Conservation (phyloP, 2,329 filamentous ascomycete species). For the Talaromyces funiculosus region DNA sequence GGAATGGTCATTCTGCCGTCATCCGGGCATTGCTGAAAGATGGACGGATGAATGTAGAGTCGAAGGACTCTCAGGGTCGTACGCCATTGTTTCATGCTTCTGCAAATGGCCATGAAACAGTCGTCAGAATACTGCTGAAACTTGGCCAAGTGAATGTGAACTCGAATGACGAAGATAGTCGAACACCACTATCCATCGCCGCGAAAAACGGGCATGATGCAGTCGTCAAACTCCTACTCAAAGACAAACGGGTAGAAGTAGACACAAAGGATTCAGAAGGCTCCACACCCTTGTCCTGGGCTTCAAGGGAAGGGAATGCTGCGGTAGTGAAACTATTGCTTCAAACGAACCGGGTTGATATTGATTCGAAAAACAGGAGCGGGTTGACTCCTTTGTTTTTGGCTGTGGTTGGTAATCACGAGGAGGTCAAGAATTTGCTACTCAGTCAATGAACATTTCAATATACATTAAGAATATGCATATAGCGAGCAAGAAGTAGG, state of each 20-base stretch:
- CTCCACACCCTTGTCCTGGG: conserved; percentile 1
- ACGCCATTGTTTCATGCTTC: neutral
- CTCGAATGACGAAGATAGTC: neutral
- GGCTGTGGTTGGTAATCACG: neutral
- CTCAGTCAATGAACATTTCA: neutral
- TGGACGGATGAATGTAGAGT: neutral
- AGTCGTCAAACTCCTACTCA: neutral
- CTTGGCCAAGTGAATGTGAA: neutral
- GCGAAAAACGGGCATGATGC: conserved; percentile 2
- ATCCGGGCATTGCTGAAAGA: neutral
- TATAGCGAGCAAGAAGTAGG: neutral
- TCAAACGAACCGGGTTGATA: neutral
- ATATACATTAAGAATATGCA: neutral
- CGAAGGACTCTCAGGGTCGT: neutral
- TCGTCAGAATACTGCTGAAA: conserved; percentile 1
- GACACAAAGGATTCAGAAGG: neutral
- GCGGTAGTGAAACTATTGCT: neutral
- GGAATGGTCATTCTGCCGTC: neutral
- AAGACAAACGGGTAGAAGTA: neutral
- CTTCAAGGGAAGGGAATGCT: neutral
- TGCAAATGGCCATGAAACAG: neutral
- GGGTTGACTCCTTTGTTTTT: neutral
- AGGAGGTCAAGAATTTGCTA: neutral
- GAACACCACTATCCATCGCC: conserved; percentile 1
- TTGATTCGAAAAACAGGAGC: neutral